Base-by-base conservation (phyloP, 2,329 filamentous ascomycete genomes). In the Ciborinia camelliae region DNA sequence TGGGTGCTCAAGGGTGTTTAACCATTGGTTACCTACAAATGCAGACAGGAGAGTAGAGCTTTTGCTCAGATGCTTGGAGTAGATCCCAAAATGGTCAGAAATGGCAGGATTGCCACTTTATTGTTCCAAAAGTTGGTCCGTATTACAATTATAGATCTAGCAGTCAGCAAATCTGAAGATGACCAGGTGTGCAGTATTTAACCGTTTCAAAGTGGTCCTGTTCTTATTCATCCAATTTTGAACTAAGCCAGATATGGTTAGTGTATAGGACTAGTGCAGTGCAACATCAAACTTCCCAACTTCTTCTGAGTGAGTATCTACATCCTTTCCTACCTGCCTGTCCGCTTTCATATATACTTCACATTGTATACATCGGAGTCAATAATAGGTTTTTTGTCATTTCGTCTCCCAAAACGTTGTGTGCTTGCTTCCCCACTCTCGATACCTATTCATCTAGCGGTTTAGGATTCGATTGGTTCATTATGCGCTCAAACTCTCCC, bases 111-210 rank as follows among this genome's bases (percentile, higher is more conserved):
- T 8, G 15, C 14, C 12, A 26, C 2, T 28, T 28, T 3, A 15
- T 20, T 20, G 6, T 14, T 20, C 23, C 23, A 55, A 30, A 2
- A 41, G 23, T 41, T 14, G 53, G 18, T 41, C 23, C 9, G 37
- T 55, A 28, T 55, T 14, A 28, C 14, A 14, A 41, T 23, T 55
- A 4, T 15, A 37, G 8, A 35, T 3, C 20, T 15, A 30, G 30
- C 30, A 37, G 51, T 37, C n/a, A 37, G 51, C 32, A 53, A 26
- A 26, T 26, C 10, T 37, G 32, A 53, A 26, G 4, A 5, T 9
- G 4, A 9, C 6, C 8, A 26, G 9, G 23, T 1, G 4, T 3
- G n/a, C n/a, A n/a, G n/a, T n/a, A n/a, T n/a, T n/a, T n/a, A n/a
- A n/a, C n/a, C n/a, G 0, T 1, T 12, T 39, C 53, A 55, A 55